Conservation (phyloP, 2,329 filamentous ascomycete species). For the Scytalidium sp. region DNA sequence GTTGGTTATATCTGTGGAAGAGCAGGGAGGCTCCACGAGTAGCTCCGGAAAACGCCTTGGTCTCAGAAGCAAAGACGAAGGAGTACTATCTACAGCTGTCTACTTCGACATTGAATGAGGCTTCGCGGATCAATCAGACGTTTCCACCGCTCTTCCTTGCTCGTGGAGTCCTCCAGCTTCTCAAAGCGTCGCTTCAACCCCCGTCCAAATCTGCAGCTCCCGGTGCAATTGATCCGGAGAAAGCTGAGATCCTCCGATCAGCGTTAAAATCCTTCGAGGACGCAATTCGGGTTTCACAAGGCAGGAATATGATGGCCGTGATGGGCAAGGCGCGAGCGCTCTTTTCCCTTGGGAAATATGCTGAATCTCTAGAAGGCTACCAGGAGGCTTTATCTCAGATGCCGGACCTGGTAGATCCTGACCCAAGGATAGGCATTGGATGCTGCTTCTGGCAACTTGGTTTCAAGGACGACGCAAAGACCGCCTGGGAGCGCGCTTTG, state of each 20-base stretch:
- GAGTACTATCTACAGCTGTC: conserved; percentile 88
- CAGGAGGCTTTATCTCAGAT: conserved; percentile 84
- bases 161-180: conserved; percentile 81
- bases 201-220: conserved; percentile 65
- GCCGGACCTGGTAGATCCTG: conserved; percentile 85
- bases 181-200: conserved; percentile 80
- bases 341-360: conserved; percentile 83
- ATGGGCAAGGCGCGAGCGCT: conserved; percentile 85
- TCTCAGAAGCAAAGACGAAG: conserved; percentile 80
- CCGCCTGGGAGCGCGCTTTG: conserved; percentile 84
- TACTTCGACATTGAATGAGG: conserved; percentile 91
- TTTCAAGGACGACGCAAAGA: conserved; percentile 87
- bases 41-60: conserved; percentile 58
- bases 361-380: conserved; percentile 79
- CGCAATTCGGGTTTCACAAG: conserved; percentile 77
- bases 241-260: conserved; percentile 75
- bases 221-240: conserved; percentile 65
- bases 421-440: conserved; percentile 93
- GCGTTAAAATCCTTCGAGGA: conserved; percentile 95
- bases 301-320: conserved; percentile 87
- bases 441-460: conserved; percentile 97
- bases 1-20: conserved; percentile 70
- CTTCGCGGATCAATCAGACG: conserved; percentile 87
- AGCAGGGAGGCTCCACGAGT: conserved; percentile 66
- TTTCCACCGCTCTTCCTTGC: conserved; percentile 91